Conservation (phyloP, 23 red algal species). For the Gracilaria domingensis region DNA sequence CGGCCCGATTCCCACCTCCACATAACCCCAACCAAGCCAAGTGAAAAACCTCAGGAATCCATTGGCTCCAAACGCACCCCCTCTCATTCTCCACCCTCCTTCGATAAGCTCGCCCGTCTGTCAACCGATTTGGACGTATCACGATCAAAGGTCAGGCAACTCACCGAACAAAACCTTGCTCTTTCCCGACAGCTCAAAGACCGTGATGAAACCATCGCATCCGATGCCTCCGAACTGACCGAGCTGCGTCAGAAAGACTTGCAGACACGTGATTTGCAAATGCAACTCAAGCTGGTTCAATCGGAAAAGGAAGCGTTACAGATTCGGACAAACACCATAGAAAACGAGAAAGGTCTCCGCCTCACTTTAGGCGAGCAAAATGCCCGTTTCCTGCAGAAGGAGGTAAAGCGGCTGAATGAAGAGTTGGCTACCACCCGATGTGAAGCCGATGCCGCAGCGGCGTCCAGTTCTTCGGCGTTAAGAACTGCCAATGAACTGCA, state of each 20-base stretch:
- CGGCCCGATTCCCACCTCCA: neutral
- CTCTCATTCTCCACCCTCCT: neutral
- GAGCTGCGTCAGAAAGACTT: neutral
- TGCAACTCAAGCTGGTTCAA: conserved; percentile 1
- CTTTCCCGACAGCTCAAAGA: conserved; percentile 14
- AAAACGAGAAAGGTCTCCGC: conserved; percentile 2
- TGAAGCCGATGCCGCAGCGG: conserved; percentile 5
- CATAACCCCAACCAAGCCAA: neutral
- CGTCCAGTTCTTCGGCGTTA: neutral
- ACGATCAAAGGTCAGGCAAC: conserved; percentile 3
- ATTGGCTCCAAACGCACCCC: neutral
- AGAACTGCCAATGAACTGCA: conserved; percentile 18
- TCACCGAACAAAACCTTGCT: conserved; percentile 1
- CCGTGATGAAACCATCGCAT: conserved; percentile 15
- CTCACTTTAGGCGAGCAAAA: neutral
- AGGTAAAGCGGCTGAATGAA: conserved; percentile 3
- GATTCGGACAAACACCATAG: neutral
- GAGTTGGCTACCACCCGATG: conserved; percentile 11
- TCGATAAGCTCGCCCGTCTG: conserved; percentile 4
- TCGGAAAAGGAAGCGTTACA: neutral
- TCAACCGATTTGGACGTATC: conserved; percentile 7
- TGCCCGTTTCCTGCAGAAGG: neutral
- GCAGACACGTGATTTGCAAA: neutral
- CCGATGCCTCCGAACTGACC: conserved; percentile 9
- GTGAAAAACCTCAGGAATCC: neutral